Conservation (phyloP, 116 monocot species). For the Trichopus zeylanicus region DNA sequence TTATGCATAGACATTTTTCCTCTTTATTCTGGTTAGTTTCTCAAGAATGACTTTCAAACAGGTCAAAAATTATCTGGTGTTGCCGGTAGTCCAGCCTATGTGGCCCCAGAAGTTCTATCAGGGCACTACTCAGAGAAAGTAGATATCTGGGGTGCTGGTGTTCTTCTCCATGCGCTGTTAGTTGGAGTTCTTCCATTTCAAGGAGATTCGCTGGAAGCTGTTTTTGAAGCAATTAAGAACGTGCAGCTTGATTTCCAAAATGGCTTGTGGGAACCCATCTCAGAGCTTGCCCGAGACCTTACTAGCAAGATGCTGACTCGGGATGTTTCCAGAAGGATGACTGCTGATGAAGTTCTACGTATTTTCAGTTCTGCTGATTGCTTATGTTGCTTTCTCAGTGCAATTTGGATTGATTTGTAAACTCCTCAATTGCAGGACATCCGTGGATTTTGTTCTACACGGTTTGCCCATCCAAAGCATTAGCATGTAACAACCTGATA, state of each 20-base stretch:
- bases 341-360: constrained; percentile 71
- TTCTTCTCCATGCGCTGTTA: constrained; percentile 77
- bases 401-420: not conserved
- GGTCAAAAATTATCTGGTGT: constrained; percentile 78
- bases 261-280: constrained; percentile 54
- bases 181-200: constrained; percentile 78
- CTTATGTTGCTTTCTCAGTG: constrained; percentile 2
- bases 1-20: not conserved
- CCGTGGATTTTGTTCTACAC: constrained; percentile 86
- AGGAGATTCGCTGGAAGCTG: constrained; percentile 53
- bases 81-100: constrained; percentile 92
- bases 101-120: constrained; percentile 85
- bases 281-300: constrained; percentile 67
- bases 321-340: constrained; percentile 64
- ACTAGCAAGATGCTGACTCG: constrained; percentile 60
- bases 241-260: constrained; percentile 56
- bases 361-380: not conserved
- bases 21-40: not conserved
- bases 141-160: constrained; percentile 86
- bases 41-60: constrained; percentile 12
- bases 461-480: constrained; percentile 24
- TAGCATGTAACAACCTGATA: constrained; percentile 14
- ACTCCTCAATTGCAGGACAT: constrained; percentile 43
- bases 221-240: constrained; percentile 79
- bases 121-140: constrained; percentile 84